Evolutionary conservation across 192 early-diverging fungal species (phyloP), one percentile per base, ranked within the genome.

Genomic region (Geosiphon pyriformis): DNA sequence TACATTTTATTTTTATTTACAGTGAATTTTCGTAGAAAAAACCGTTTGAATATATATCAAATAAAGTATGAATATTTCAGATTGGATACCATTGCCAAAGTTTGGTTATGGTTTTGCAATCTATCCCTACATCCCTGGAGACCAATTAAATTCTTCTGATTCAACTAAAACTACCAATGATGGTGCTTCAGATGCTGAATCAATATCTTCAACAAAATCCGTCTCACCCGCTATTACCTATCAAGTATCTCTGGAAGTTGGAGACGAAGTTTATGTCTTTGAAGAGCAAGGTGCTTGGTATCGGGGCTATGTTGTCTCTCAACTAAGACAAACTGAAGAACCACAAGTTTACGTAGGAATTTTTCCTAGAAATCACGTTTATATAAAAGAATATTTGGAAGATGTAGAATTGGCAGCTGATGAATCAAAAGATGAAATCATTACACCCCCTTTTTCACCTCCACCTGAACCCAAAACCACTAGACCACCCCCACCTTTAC

Each of bases 261-360:
- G 84, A 20, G 84, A 86, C 59, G 74, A 82, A 53, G 67, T 86
- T 4, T 83, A 78, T 46, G 71, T 86, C 18, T 70, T 86, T 47
- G 84, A 86, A 55, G 72, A 81, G 49, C 76, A 80, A 57, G 74
- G 71, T 20, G 72, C 72, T n/a, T 86, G 84, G 84, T 77, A 78
- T 56, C 71, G 84, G 32, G 84, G 84, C n/a, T 85, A 86, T 62
- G 84, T 85, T 17, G 69, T 86, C 22, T 72, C 76, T 51, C 53
- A 76, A 31, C 50, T 79, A 52, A 70, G 73, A 42, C 66, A 67
- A 61, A 76, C 73, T 0, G 54, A 51, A 42, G 70, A 78, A 25
- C 71, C 75, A 20, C 67, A 73, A 49, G 78, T 76, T 27, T 73
- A 69, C 35, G 77, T 73, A 42, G 84, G 82, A 8, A 70, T 78